These are phyloP conservation scores for Leishmania lainsoni DNA, from an alignment of 208 protist species.

Conservation along the genomic window DNA sequence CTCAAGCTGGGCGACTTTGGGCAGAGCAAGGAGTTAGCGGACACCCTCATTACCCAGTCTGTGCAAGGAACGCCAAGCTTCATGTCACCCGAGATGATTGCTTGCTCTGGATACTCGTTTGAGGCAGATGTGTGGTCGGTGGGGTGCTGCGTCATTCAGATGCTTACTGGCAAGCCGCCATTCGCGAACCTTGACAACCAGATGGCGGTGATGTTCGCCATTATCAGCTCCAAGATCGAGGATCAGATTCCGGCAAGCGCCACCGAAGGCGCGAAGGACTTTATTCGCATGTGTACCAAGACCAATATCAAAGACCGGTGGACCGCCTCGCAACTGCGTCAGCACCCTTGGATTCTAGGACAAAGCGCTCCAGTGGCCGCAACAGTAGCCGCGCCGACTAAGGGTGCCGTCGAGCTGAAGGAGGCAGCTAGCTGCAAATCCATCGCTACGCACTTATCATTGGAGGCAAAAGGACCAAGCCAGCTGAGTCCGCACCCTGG, in stretches of 20 bases:
- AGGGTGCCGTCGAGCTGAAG: background rate
- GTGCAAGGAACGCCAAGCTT: slow-evolving; percentile 93
- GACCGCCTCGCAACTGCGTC: slow-evolving; percentile 53
- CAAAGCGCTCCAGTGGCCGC: slow-evolving; percentile 6
- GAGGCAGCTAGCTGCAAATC: background rate
- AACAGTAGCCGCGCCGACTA: background rate
- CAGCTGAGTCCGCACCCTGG: background rate
- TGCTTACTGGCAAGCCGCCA: slow-evolving; percentile 87
- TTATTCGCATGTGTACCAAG: slow-evolving; percentile 72
- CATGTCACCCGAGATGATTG: slow-evolving; percentile 95
- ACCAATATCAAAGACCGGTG: slow-evolving; percentile 73
- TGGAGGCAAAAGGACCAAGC: slow-evolving; percentile 10
- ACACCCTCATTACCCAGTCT: slow-evolving; percentile 82
- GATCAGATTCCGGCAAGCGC: slow-evolving; percentile 71
- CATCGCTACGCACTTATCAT: background rate
- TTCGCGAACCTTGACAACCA: slow-evolving; percentile 86
- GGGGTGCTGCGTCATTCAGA: slow-evolving; percentile 90
- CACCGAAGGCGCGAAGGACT: slow-evolving; percentile 68
- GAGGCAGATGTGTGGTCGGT: slow-evolving; percentile 93
- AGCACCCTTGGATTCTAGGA: slow-evolving; percentile 75
- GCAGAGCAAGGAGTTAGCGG: slow-evolving; percentile 86
- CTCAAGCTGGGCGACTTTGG: slow-evolving; percentile 92
- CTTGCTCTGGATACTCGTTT: slow-evolving; percentile 85
- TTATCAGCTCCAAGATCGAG: slow-evolving; percentile 78
- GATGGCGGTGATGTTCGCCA: slow-evolving; percentile 92